These are phyloP conservation scores for Solanum dulcamara DNA, from an alignment of 257 asterid genomes.

Conservation along the genomic window DNA sequence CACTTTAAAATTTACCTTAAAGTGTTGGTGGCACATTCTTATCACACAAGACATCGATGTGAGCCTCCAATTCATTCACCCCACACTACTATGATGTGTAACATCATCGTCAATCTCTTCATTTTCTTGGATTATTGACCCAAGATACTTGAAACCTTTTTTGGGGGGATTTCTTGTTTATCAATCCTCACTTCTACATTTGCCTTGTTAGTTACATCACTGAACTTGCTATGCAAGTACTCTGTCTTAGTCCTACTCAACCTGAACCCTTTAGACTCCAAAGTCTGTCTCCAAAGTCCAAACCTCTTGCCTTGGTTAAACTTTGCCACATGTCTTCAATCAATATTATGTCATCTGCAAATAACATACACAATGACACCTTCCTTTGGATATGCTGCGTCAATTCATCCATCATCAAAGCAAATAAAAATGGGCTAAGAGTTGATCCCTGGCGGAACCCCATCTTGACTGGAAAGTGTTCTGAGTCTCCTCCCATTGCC, in stretches of 20 bases:
- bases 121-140: not conserved
- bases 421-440: not conserved
- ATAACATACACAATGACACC: not conserved
- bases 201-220: not conserved
- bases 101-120: not conserved
- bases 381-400: not conserved
- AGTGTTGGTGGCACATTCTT: not conserved
- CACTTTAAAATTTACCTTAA: not conserved
- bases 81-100: not conserved
- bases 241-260: not conserved
- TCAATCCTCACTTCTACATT: not conserved
- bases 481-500: not conserved
- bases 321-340: not conserved
- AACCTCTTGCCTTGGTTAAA: not conserved
- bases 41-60: not conserved
- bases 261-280: not conserved
- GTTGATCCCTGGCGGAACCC: not conserved
- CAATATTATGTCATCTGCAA: not conserved
- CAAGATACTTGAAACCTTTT: not conserved
- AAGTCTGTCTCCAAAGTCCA: not conserved
- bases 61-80: not conserved
- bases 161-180: not conserved
- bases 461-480: not conserved
- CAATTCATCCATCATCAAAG: not conserved
- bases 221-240: not conserved